A percentile compares a stretch with the other conserved stretches of the same genome.
Evolutionary conservation across 2,329 filamentous ascomycete species (phyloP).

Genomic region (Aspergillus caelatus): DNA sequence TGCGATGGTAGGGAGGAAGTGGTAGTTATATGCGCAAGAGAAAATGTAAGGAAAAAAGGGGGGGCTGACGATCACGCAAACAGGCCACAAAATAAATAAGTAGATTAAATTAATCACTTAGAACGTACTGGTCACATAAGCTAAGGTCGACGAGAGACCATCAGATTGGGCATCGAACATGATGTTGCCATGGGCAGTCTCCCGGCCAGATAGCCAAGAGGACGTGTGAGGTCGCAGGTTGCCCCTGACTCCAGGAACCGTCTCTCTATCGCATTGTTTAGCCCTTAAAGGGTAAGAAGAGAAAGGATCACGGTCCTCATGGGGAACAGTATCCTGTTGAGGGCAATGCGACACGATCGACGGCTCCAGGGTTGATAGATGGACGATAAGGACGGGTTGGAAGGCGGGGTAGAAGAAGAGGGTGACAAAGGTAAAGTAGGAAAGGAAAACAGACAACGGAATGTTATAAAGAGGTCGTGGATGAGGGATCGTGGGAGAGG

Average conservation of each 20-base stretch:
- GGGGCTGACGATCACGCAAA: not conserved
- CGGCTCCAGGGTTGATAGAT: constrained; percentile 24
- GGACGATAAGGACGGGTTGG: constrained; percentile 16
- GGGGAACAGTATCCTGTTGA: constrained; percentile 10
- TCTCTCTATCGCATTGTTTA: constrained; percentile 46
- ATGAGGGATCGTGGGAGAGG: not conserved
- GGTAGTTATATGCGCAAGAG: constrained; percentile 4
- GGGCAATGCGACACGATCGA: constrained; percentile 18
- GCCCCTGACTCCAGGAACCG: constrained; percentile 34
- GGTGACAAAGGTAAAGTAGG: constrained; percentile 3
- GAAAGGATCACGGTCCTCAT: constrained; percentile 25
- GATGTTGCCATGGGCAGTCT: constrained; percentile 42
- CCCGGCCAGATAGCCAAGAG: constrained; percentile 36
- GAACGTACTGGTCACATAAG: constrained; percentile 41
- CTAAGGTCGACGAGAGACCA: constrained; percentile 38
- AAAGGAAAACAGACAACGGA: not conserved
- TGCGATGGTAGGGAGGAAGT: not conserved
- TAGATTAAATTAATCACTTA: constrained; percentile 2
- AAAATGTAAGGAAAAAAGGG: constrained; percentile 3
- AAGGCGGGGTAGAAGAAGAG: constrained; percentile 7
- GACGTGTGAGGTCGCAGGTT: constrained; percentile 38
- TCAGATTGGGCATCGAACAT: constrained; percentile 45
- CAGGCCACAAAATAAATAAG: not conserved
- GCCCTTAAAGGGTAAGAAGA: constrained; percentile 23
- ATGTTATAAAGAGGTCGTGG: not conserved